Conservation (phyloP, 768 basidiomycete species). For the Mycena albidolilacea region DNA sequence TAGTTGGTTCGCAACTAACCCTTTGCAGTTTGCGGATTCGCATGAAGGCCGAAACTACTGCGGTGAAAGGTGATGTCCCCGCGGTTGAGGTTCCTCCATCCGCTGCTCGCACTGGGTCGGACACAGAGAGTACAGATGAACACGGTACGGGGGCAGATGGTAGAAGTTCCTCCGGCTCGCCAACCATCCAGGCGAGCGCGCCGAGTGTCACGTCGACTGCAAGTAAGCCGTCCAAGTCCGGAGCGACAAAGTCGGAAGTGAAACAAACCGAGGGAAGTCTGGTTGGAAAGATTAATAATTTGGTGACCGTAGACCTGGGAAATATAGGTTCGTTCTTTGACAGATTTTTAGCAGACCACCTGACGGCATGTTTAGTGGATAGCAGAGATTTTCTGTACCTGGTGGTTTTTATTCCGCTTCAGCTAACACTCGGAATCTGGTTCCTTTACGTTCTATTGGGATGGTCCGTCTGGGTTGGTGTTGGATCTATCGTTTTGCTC, state of each 20-base stretch:
- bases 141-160: constrained; percentile 5
- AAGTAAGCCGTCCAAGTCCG: constrained; percentile 2
- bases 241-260: neutral
- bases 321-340: neutral
- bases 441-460: constrained; percentile 57
- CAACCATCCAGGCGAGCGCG: constrained; percentile 22
- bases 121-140: neutral
- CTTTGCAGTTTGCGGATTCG: constrained; percentile 66
- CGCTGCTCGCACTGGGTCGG: neutral
- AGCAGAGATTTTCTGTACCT: constrained; percentile 30
- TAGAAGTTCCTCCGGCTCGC: neutral
- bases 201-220: constrained; percentile 29
- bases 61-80: neutral
- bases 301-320: constrained; percentile 73
- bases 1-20: neutral
- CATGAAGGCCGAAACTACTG: constrained; percentile 60
- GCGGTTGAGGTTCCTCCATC: neutral
- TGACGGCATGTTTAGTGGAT: constrained; percentile 27
- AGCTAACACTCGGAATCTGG: constrained; percentile 56
- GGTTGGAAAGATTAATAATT: constrained; percentile 83
- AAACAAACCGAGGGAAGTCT: constrained; percentile 53
- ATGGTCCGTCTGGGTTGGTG: constrained; percentile 28
- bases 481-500: constrained; percentile 42
- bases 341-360: neutral
- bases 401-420: constrained; percentile 21